Evolutionary conservation across 2,329 filamentous ascomycete genomes (phyloP).

Genomic region (Sclerotinia nivalis): DNA sequence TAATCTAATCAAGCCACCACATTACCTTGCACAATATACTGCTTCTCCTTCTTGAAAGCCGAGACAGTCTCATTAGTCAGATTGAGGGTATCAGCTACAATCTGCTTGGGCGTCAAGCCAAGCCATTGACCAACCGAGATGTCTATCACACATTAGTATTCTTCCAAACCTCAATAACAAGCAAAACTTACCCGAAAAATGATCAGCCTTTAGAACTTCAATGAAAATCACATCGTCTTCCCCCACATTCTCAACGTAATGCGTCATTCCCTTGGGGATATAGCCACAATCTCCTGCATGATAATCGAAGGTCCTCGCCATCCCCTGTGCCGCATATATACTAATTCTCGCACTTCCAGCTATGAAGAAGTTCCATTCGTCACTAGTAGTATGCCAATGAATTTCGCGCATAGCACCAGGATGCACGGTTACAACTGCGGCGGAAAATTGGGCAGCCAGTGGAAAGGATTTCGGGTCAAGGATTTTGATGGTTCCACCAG

Average conservation of each 20-base stretch:
- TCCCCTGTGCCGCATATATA: constrained; percentile 69
- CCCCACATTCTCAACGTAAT: constrained; percentile 82
- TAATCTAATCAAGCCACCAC: constrained; percentile 1
- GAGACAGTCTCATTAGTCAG: constrained; percentile 45
- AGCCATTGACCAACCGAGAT: constrained; percentile 51
- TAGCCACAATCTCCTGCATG: constrained; percentile 74
- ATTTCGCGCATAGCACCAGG: constrained; percentile 50
- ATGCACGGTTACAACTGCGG: constrained; percentile 69
- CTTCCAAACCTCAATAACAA: neutral
- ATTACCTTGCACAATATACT: constrained; percentile 45
- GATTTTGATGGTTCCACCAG: constrained; percentile 70
- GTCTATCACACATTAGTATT: constrained; percentile 37
- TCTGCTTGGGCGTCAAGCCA: constrained; percentile 54
- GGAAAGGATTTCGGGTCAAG: constrained; percentile 75
- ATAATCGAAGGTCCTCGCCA: constrained; percentile 75
- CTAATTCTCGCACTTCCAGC: constrained; percentile 70
- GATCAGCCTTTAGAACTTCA: constrained; percentile 71
- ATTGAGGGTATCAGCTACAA: constrained; percentile 57
- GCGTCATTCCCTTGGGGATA: constrained; percentile 74
- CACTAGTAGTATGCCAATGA: constrained; percentile 78
- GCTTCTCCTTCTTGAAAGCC: constrained; percentile 48
- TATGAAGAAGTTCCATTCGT: constrained; percentile 82
- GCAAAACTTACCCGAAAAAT: constrained; percentile 50
- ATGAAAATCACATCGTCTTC: constrained; percentile 74
- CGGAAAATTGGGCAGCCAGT: constrained; percentile 70